These are phyloP conservation scores for Zymoseptoria brevis DNA, from an alignment of 2,329 filamentous ascomycete species.

Conservation along the genomic window DNA sequence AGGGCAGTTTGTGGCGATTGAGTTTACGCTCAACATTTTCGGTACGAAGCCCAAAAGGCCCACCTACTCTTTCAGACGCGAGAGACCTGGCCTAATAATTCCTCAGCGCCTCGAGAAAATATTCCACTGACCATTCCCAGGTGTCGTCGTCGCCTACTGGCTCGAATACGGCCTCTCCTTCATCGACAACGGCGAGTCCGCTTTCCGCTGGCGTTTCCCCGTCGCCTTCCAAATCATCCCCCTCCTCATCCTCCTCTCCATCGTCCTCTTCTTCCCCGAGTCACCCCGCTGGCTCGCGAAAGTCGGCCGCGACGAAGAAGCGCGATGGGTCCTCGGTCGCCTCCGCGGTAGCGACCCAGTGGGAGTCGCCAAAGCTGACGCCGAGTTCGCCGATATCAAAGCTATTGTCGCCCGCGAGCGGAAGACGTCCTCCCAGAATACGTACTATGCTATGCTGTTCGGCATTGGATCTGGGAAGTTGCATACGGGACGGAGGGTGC, in stretches of 20 bases:
- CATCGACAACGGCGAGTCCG: slow-evolving; percentile 13
- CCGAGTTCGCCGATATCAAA: slow-evolving; percentile 61
- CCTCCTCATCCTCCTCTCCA: slow-evolving; percentile 31
- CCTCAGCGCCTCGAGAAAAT: too few species aligned
- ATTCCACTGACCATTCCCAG: slow-evolving; percentile 27
- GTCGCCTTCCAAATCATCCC: slow-evolving; percentile 63
- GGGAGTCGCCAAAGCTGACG: slow-evolving; percentile 41
- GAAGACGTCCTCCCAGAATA: slow-evolving; percentile 26
- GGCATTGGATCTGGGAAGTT: slow-evolving; percentile 27
- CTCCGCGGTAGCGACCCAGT: slow-evolving; percentile 49
- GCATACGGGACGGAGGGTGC: slow-evolving; percentile 30
- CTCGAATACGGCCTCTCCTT: slow-evolving; percentile 29
- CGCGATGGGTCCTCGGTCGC: slow-evolving; percentile 53
- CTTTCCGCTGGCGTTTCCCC: slow-evolving; percentile 42
- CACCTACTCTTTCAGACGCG: too few species aligned
- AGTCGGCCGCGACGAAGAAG: slow-evolving; percentile 58
- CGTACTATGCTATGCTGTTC: slow-evolving; percentile 29
- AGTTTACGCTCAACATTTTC: slow-evolving; percentile 67
- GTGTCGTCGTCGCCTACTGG: slow-evolving; percentile 44
- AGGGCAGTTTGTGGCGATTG: slow-evolving; percentile 41
- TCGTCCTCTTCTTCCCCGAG: slow-evolving; percentile 62
- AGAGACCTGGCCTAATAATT: too few species aligned
- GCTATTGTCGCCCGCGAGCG: slow-evolving; percentile 54
- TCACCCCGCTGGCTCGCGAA: slow-evolving; percentile 60
- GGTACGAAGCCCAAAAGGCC: not conserved